Percentiles rank a stretch among this genome's conserved stretches.
These are phyloP conservation scores for Benincasa hispida DNA, from an alignment of 306 rosid species.

Conservation along the genomic window DNA sequence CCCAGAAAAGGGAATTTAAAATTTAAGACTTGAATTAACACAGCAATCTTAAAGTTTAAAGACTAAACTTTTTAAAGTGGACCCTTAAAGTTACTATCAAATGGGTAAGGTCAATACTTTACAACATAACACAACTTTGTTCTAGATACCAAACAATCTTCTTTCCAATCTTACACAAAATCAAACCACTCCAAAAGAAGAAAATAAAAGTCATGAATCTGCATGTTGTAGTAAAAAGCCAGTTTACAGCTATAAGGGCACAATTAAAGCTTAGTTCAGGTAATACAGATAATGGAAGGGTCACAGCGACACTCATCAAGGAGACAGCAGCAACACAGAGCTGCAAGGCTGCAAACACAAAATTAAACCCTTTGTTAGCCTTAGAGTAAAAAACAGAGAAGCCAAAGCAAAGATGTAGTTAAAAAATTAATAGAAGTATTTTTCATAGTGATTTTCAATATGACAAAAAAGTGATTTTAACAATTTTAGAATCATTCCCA, in stretches of 20 bases:
- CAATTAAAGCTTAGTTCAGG: neutral
- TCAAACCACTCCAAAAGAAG: neutral
- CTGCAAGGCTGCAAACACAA: conserved; percentile 50
- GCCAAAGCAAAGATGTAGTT: neutral
- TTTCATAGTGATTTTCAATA: no score
- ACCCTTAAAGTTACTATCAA: no score
- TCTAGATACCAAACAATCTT: neutral
- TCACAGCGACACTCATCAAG: conserved; percentile 80
- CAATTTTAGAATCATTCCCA: no score
- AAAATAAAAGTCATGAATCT: neutral
- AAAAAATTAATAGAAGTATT: no score
- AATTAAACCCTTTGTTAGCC: neutral
- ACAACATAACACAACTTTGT: neutral
- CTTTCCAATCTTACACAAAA: neutral
- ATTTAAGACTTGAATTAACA: no score
- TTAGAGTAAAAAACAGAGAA: neutral
- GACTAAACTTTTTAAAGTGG: no score
- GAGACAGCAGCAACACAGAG: conserved; percentile 71
- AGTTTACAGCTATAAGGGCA: neutral
- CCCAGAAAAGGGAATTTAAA: no score
- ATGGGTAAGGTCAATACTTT: no score
- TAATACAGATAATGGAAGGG: conserved; percentile 33
- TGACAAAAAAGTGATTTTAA: no score
- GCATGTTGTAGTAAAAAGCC: neutral
- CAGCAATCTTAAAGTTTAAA: no score